Evolutionary conservation across 1,284 basidiomycete genomes (phyloP).

Genomic region (Microbotryum silenes-acaulis): DNA sequence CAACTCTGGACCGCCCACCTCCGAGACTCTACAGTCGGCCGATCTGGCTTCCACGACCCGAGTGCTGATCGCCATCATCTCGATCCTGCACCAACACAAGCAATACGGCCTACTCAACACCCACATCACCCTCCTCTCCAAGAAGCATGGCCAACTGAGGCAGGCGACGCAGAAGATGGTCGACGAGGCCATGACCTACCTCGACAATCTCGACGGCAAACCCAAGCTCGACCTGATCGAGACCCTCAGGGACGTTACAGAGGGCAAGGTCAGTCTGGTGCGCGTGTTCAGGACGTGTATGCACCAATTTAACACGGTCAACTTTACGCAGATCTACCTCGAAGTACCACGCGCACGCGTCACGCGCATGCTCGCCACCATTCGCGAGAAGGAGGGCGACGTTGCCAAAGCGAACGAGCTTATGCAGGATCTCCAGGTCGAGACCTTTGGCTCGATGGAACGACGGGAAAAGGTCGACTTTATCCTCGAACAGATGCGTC

Average conservation of each 20-base stretch:
- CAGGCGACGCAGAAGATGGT: conserved; percentile 83
- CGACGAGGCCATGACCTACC: conserved; percentile 70
- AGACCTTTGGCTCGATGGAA: conserved; percentile 98
- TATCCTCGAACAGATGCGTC: conserved; percentile 94
- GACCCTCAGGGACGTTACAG: conserved; percentile 82
- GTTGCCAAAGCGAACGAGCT: conserved; percentile 73
- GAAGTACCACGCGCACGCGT: conserved; percentile 94
- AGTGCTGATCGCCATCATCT: conserved; percentile 64
- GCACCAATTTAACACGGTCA: not conserved
- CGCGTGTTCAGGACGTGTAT: not conserved
- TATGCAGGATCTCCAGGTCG: conserved; percentile 90
- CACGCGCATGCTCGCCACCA: conserved; percentile 69
- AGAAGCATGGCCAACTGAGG: conserved; percentile 97
- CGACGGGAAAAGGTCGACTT: conserved; percentile 97
- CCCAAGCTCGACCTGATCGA: conserved; percentile 81
- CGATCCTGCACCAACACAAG: conserved; percentile 63
- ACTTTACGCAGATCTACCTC: conserved; percentile 70
- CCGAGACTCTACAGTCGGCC: conserved; percentile 57
- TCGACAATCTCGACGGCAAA: conserved; percentile 63
- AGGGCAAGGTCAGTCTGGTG: conserved; percentile 69
- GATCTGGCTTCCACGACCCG: conserved; percentile 85
- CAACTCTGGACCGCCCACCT: no score
- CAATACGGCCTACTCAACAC: conserved; percentile 65
- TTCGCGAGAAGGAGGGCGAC: conserved; percentile 66
- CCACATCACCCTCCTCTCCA: conserved; percentile 66